phyloP scores from a whole-genome alignment of 2,329 filamentous ascomycete species.

The Aspergillus alliaceus region DNA sequence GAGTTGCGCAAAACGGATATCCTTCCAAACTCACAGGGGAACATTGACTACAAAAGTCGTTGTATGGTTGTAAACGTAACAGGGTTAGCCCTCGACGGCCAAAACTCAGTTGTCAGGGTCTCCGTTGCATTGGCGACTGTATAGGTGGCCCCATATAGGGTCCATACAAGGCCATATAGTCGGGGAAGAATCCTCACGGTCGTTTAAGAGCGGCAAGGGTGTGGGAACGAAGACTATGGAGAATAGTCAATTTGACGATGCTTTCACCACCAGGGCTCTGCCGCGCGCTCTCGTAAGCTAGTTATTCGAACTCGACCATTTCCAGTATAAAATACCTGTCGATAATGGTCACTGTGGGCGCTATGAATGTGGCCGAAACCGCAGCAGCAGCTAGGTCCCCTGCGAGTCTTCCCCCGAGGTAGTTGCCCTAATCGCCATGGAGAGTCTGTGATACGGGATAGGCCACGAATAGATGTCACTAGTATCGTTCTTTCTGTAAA shows the following conservation, averaged over 20 bases:
- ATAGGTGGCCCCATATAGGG: slow-evolving; percentile 81
- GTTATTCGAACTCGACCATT: too few relatives aligned
- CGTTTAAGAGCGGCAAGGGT: slow-evolving; percentile 19
- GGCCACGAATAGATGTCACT: background rate
- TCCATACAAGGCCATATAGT: slow-evolving; percentile 40
- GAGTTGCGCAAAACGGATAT: slow-evolving; percentile 62
- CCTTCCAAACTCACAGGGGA: slow-evolving; percentile 31
- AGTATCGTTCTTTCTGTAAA: background rate
- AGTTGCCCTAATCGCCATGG: background rate
- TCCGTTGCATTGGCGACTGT: slow-evolving; percentile 80
- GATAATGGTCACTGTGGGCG: slow-evolving; percentile 28
- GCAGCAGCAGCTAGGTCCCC: slow-evolving; percentile 27
- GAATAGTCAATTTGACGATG: slow-evolving; percentile 21
- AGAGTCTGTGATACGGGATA: background rate
- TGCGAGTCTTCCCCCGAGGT: slow-evolving; percentile 8
- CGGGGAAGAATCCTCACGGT: slow-evolving; percentile 33
- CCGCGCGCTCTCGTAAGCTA: background rate
- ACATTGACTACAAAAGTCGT: slow-evolving; percentile 43
- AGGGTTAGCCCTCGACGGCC: slow-evolving; percentile 50
- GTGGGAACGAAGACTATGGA: slow-evolving; percentile 22
- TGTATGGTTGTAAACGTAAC: slow-evolving; percentile 68
- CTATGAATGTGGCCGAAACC: slow-evolving; percentile 25
- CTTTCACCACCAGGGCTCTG: slow-evolving; percentile 29
- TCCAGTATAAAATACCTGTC: slow-evolving; percentile 19
- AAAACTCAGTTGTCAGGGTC: slow-evolving; percentile 64